Base-by-base conservation (phyloP, 2,329 filamentous ascomycete species). In the Aspergillus sp. region DNA sequence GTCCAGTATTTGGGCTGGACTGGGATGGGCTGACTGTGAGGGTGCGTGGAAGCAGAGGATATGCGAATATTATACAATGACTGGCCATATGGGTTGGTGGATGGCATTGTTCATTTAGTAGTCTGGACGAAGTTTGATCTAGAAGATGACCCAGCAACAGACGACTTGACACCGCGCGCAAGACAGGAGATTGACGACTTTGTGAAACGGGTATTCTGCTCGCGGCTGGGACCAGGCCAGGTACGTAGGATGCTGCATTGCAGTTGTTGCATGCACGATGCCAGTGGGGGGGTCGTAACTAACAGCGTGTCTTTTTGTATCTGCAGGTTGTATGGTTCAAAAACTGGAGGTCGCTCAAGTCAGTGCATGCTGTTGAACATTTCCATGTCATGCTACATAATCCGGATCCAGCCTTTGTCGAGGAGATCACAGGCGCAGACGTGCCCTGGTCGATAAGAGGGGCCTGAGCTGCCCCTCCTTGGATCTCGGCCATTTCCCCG, bases 381-480 rank as follows among this genome's bases (percentile, higher is more conserved):
- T 95, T 98, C 70, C 93, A 98, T 74, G 88, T 97, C 69, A 92
- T 97, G 91, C 79, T 97, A 54, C 90, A 88, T 72, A 82, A 90
- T 65, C 88, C 92, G 1, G 87, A 93, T 66, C 79, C 80, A 40
- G 81, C 79, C 3, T 91, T 96, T 64, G 75, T 96, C 46, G 77
- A 79, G 52, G 77, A 85, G 55, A 82, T 96, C 60, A 96, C 91
- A 6, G 78, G 85, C 39, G 88, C 87, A 12, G 91, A 96, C 76
- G 79, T 89, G 45, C 86, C 90, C 2, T 79, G 90, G 68, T 82
- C 81, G 62, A 77, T 79, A 58, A 82, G 79, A 62, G 49, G 67
- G 60, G 49, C 37, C 15, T 56, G 53, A 57, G 37, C 46, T 43
- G 44, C 12, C 14, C 15, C 24, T 31, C 39, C 35, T 31, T 33